Base-by-base conservation (phyloP, 2,329 filamentous ascomycete species). In the Fusarium odoratissimum region DNA sequence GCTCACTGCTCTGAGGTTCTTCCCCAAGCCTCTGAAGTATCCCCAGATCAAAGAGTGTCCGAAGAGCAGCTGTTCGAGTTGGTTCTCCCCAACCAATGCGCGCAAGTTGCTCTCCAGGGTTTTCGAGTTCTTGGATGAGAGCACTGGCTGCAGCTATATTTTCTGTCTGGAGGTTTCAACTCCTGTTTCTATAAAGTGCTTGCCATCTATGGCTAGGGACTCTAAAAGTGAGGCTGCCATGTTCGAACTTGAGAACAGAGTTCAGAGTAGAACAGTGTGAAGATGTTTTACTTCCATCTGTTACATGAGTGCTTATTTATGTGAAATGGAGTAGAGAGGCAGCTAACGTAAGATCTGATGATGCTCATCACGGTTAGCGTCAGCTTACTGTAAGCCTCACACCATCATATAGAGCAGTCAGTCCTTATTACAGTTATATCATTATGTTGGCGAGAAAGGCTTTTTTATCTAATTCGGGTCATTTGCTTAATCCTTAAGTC, bases 41-140 rank as follows among this genome's bases (percentile, higher is more conserved):
- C 5, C 69, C 72, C 14, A 75, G 44, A 14, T 75, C 66, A 38
- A 71, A 71, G 1, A 65, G 65, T 8, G 66, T 73, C 35, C 66
- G 63, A 31, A 74, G 42, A 35, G 72, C 64, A 12, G 73, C 67
- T n/a, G 69, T 65, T 21, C 64, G 48, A 14, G 59, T 67, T 11
- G 69, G 72, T n/a, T 74, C 72, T 3, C 71, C 67, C 60, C 60
- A 69, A 17, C 69, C 59, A 14, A 74, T 67, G 19, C 69, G 68
- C 4, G 62, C 67, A 33, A 74, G 40, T 12, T 62, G 41, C 38
- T 74, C 73, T 14, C 59, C 59, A 8, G 73, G 69, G 16, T 62
- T 74, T 42, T 67, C 67, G 3, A 75, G 64, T 31, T 59, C 49
- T 12, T 51, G 40, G 4, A 74, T 73, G n/a, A 74, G 52, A 2